Base-by-base conservation (phyloP, 23 red algal genomes). In the Chondrus crispus region DNA sequence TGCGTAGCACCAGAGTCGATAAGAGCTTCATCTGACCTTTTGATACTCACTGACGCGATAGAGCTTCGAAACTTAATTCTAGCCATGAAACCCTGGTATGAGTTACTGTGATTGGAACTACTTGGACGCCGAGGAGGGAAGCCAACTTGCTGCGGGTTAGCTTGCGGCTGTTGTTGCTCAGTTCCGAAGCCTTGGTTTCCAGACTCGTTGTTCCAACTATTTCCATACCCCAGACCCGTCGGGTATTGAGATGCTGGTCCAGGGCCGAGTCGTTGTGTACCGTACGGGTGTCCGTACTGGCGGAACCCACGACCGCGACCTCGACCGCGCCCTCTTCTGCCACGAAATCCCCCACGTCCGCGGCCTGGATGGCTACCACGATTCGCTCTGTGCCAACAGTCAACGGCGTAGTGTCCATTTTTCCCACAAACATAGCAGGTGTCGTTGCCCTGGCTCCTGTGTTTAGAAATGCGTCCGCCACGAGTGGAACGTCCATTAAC, bases 401-500 rank as follows among this genome's bases (percentile, higher is more conserved):
- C 44, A 20, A 1, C 43, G 9, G 12, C 71, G 20, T 46, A 77
- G 20, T 77, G 12, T 7, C 71, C 2, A 77, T 42, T 26, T 38
- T 77, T 77, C 1, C 71, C 71, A 77, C 71, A 77, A 38, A 77
- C 12, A 48, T 35, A 77, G 12, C 38, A 77, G n/a, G n/a, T n/a
- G n/a, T n/a, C n/a, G n/a, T n/a, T n/a, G n/a, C n/a, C n/a, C n/a
- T n/a, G n/a, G n/a, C n/a, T n/a, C n/a, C n/a, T n/a, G 0, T 6
- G 9, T 66, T 66, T 19, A 7, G 50, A 55, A 55, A 55, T 20
- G 12, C 60, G 26, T 8, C 60, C 58, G 26, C 7, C 58, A n/a
- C n/a, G n/a, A n/a, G n/a, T n/a, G 58, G 35, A 64, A 64, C 35
- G 26, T 19, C 18, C 1, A 1, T 66, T 32, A 22, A 32, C 35